phyloP scores from a whole-genome alignment of 257 asterid species.

The Gynochthodes officinalis region DNA sequence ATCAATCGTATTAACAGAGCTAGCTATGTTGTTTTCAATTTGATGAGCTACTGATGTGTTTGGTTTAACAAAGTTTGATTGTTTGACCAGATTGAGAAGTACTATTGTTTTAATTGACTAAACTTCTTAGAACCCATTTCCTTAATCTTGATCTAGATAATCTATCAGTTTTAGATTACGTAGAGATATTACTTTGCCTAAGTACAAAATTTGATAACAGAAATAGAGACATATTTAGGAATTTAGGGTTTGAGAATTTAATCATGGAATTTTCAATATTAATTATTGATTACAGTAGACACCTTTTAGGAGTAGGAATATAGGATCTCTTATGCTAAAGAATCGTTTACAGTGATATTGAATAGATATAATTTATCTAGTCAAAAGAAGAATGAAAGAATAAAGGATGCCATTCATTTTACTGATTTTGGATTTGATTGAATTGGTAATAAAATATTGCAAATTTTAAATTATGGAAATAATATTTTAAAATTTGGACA shows the following conservation, averaged over 20 bases:
- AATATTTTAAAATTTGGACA: no score
- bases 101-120: neutral
- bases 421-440: no score
- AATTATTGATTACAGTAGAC: neutral
- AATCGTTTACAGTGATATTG: neutral
- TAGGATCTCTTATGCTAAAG: neutral
- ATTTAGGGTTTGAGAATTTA: neutral
- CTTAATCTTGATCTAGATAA: neutral
- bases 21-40: slow-evolving; percentile 3
- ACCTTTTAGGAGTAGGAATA: neutral
- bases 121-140: slow-evolving; percentile 2
- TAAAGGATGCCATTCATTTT: neutral
- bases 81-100: neutral
- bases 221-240: neutral
- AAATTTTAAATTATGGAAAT: no score
- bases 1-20: neutral
- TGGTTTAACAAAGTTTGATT: neutral
- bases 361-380: neutral
- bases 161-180: neutral
- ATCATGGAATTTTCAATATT: neutral
- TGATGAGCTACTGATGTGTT: neutral
- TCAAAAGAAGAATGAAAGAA: neutral
- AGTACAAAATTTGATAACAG: neutral
- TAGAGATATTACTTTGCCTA: neutral
- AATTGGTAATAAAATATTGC: no score